A percentile compares a stretch with the other conserved stretches of the same genome.
Conservation (phyloP, 75 land plant genomes). For the Pseudotsuga menziesii region DNA sequence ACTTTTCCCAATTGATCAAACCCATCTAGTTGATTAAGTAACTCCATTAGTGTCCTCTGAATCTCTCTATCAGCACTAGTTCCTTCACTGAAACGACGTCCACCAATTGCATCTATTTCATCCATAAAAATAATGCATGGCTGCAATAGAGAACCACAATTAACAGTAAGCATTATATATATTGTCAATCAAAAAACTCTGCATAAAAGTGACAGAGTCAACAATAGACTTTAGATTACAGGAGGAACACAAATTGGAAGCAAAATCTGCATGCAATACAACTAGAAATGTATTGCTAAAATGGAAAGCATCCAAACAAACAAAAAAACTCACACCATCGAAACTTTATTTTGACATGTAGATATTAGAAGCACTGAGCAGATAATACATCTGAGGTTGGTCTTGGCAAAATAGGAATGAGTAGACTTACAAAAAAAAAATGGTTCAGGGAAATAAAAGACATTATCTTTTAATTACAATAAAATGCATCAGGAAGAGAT, state of each 20-base stretch:
- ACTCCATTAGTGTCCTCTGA: constrained; percentile 88
- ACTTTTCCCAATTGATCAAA: constrained; percentile 97
- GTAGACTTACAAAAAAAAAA: too few species aligned
- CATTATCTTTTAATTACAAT: background rate
- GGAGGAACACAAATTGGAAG: background rate
- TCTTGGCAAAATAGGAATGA: too few species aligned
- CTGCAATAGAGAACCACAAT: constrained; percentile 22
- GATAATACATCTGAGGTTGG: background rate
- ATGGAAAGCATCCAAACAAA: background rate
- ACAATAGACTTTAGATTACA: background rate
- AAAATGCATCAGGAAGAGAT: background rate
- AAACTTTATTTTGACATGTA: background rate
- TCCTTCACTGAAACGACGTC: constrained; percentile 93
- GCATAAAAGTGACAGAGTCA: too few species aligned
- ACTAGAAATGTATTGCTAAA: too few species aligned
- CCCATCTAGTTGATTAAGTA: constrained; percentile 89
- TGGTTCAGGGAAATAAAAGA: background rate
- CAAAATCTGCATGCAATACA: background rate
- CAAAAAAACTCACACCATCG: background rate
- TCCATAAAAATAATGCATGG: constrained; percentile 98
- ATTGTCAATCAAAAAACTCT: background rate
- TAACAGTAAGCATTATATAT: background rate
- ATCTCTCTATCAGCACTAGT: constrained; percentile 96
- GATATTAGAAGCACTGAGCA: background rate
- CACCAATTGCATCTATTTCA: constrained; percentile 97